Percentiles rank a stretch among this genome's conserved stretches.
These are phyloP conservation scores for Neonectria faginata DNA, from an alignment of 2,329 filamentous ascomycete genomes.

Conservation along the genomic window DNA sequence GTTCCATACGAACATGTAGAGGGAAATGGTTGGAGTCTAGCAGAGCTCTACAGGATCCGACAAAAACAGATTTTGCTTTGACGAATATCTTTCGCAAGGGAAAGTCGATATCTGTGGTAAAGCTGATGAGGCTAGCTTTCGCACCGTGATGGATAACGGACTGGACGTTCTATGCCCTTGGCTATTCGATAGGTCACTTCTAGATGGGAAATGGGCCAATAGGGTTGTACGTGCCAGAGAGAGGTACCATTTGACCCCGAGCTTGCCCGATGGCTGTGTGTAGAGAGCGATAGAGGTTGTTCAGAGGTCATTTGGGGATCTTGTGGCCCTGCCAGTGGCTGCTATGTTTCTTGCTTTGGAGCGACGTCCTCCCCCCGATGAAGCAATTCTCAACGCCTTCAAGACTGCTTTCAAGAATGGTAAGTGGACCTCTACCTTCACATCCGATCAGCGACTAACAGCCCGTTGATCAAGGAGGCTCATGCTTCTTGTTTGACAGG, in stretches of 20 bases:
- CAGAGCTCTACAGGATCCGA: neutral
- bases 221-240: neutral
- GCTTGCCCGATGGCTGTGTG: neutral
- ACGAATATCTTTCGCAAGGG: slow-evolving; percentile 6
- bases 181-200: neutral
- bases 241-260: neutral
- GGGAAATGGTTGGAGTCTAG: neutral
- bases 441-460: no score
- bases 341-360: slow-evolving; percentile 2
- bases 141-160: neutral
- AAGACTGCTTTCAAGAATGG: neutral
- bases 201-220: neutral
- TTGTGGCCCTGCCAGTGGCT: neutral
- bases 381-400: neutral
- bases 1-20: neutral
- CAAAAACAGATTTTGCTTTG: neutral
- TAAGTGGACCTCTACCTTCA: no score
- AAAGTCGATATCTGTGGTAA: neutral
- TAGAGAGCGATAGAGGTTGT: neutral
- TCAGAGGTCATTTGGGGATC: neutral
- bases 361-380: neutral
- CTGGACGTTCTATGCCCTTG: neutral
- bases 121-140: neutral
- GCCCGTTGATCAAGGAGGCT: no score
- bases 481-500: no score